Evolutionary conservation across 2,329 filamentous ascomycete genomes (phyloP), one percentile per base, ranked within the genome.

Genomic region (Fusarium mundagurra): DNA sequence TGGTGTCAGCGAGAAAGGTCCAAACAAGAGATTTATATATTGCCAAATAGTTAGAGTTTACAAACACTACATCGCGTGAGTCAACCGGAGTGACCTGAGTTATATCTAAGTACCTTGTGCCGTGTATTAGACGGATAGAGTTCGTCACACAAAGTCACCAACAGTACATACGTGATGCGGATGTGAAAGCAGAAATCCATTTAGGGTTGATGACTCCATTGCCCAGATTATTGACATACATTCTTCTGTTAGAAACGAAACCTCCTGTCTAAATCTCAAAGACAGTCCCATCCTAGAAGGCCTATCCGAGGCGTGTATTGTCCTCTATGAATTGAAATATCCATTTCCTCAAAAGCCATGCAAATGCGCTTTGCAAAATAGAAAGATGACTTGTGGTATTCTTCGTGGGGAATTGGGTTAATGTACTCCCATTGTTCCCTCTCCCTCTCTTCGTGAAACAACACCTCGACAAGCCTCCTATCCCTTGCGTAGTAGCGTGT

Each of bases 141-240:
- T 45, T 45, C 4, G 24, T 14, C 6, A 45, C 17, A 20, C 20
- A 0, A 8, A 45, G 8, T 8, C 5, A 45, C 17, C 1, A 0
- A 27, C 17, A 6, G 17, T 45, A 17, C 24, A 45, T 24, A 9
- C 24, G 8, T 27, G 5, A 9, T 9, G 8, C 5, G 5, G 4
- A 20, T 27, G 17, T 5, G 1, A 27, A 45, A 14, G 43, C 8
- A 10, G 17, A 45, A 4, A 27, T 9, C 43, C 0, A 4, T 9
- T 20, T 1, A 4, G 12, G 5, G 11, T 45, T 9, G 0, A 24
- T 13, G 4, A 44, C 5, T 44, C 5, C n/a, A 24, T 7, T 24
- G 0, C 5, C 0, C 5, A 24, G 12, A 12, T 43, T 43, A 44
- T 24, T 2, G 10, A 45, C 2, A 13, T 1, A 20, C 1, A 0